These are phyloP conservation scores for Leucaena leucocephala DNA, from an alignment of 306 rosid species.

Conservation along the genomic window DNA sequence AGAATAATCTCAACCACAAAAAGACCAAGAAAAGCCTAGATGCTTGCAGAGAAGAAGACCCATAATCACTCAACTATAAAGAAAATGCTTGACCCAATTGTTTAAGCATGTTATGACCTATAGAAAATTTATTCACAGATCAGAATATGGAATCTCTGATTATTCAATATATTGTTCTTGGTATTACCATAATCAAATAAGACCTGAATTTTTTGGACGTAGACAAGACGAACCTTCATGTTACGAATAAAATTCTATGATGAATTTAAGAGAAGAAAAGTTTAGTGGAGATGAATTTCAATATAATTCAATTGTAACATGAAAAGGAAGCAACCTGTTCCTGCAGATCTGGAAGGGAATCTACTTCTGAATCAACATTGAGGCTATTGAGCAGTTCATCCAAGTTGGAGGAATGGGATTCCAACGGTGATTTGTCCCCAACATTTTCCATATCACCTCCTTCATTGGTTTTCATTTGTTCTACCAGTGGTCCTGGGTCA, in stretches of 20 bases:
- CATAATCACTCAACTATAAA: constrained; percentile 15
- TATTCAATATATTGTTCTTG: constrained; percentile 32
- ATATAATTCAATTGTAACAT: constrained; percentile 16
- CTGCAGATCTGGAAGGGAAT: constrained; percentile 75
- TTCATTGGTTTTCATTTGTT: constrained; percentile 46
- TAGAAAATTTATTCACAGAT: constrained; percentile 16
- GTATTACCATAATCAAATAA: constrained; percentile 3
- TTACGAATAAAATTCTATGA: constrained; percentile 10
- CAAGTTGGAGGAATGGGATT: constrained; percentile 47
- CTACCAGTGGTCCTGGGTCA: constrained; percentile 54
- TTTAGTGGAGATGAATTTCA: not conserved
- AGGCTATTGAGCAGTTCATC: constrained; percentile 67
- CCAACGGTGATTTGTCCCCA: constrained; percentile 39
- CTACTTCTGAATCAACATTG: constrained; percentile 61
- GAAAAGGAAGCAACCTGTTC: constrained; percentile 75
- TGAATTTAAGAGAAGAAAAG: constrained; percentile 8
- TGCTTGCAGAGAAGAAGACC: constrained; percentile 3
- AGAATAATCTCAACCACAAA: constrained; percentile 28
- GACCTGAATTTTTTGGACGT: constrained; percentile 20
- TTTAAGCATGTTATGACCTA: constrained; percentile 14
- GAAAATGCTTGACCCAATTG: constrained; percentile 10
- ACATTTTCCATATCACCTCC: constrained; percentile 44
- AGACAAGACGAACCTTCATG: constrained; percentile 25
- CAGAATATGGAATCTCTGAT: not conserved
- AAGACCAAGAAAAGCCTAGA: constrained; percentile 18